phyloP scores from a whole-genome alignment of 1,139 yeast species.

The Yamadazyma kanchanaburiensis region DNA sequence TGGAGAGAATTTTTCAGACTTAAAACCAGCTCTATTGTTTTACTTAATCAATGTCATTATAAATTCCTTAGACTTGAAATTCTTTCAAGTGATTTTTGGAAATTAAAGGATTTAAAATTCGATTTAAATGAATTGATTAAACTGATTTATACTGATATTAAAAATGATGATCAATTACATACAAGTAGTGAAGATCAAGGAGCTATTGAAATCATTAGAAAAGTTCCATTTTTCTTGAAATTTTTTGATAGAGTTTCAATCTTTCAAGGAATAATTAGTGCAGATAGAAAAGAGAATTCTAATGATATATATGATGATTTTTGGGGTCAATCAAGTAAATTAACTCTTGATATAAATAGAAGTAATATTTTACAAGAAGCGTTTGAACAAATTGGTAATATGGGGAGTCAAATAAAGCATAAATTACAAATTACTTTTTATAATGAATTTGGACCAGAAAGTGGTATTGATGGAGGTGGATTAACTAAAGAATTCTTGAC shows the following conservation, averaged over 20 bases:
- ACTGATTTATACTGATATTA: too few relatives aligned
- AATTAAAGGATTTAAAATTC: too few relatives aligned
- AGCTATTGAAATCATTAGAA: constrained; percentile 55
- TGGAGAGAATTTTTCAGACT: constrained; percentile 21
- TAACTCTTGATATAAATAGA: constrained; percentile 61
- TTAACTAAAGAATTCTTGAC: constrained; percentile 88
- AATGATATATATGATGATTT: too few relatives aligned
- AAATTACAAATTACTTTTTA: constrained; percentile 62
- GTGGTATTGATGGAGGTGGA: constrained; percentile 98
- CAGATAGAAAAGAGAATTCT: constrained; percentile 28
- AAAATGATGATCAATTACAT: too few relatives aligned
- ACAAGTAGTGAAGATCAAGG: too few relatives aligned
- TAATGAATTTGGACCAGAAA: constrained; percentile 75
- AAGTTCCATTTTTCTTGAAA: constrained; percentile 75
- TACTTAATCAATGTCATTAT: constrained; percentile 65
- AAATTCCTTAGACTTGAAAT: constrained; percentile 67
- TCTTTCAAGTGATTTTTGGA: constrained; percentile 59
- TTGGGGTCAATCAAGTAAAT: constrained; percentile 6
- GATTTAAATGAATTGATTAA: too few relatives aligned
- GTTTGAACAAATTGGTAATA: constrained; percentile 47
- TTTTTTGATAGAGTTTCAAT: constrained; percentile 71
- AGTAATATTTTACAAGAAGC: constrained; percentile 75
- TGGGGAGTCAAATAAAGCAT: constrained; percentile 50
- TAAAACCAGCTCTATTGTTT: constrained; percentile 40
- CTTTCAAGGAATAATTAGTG: constrained; percentile 61